Evolutionary conservation across 2,329 filamentous ascomycete genomes (phyloP).

Genomic region (Aspergillus fijiensis): DNA sequence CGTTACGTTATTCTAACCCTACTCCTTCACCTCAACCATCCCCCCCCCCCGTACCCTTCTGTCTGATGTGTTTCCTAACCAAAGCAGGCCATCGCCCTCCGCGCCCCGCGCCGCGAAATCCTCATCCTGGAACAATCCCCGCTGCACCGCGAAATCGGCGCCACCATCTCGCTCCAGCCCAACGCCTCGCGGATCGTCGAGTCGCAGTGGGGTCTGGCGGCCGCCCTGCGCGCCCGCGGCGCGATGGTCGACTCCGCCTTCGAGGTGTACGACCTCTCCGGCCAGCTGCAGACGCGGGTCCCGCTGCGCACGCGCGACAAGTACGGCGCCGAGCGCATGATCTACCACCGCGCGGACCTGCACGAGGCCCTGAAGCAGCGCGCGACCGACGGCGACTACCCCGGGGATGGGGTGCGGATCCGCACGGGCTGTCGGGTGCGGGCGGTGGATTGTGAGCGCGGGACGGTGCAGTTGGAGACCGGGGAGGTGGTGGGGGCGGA

Average conservation of each 20-base stretch:
- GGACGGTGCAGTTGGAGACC: slow-evolving; percentile 12
- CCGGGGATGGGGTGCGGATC: background rate
- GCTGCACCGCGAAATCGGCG: slow-evolving; percentile 45
- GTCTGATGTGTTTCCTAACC: too few relatives aligned
- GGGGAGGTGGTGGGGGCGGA: slow-evolving; percentile 22
- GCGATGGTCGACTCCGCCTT: slow-evolving; percentile 26
- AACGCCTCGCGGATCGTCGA: slow-evolving; percentile 28
- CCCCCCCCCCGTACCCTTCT: too few relatives aligned
- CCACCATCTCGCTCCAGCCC: slow-evolving; percentile 49
- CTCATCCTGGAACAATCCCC: slow-evolving; percentile 26
- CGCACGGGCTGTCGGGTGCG: background rate
- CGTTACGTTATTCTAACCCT: too few relatives aligned
- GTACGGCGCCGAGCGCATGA: slow-evolving; percentile 22
- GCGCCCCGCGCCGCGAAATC: slow-evolving; percentile 22
- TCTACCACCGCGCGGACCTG: slow-evolving; percentile 26
- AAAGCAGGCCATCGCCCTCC: slow-evolving; percentile 27
- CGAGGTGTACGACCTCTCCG: slow-evolving; percentile 25
- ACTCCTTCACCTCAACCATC: too few relatives aligned
- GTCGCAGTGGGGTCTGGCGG: slow-evolving; percentile 4
- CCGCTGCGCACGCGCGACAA: slow-evolving; percentile 18
- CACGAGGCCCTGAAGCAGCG: slow-evolving; percentile 22
- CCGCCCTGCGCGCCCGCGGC: background rate
- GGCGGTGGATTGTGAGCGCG: background rate
- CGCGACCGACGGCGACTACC: background rate
- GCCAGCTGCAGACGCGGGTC: slow-evolving; percentile 18